Percentiles rank a stretch among this genome's conserved stretches.
These are phyloP conservation scores for Tillandsia leiboldiana DNA, from an alignment of 176 grass and related monocot species.

Conservation along the genomic window DNA sequence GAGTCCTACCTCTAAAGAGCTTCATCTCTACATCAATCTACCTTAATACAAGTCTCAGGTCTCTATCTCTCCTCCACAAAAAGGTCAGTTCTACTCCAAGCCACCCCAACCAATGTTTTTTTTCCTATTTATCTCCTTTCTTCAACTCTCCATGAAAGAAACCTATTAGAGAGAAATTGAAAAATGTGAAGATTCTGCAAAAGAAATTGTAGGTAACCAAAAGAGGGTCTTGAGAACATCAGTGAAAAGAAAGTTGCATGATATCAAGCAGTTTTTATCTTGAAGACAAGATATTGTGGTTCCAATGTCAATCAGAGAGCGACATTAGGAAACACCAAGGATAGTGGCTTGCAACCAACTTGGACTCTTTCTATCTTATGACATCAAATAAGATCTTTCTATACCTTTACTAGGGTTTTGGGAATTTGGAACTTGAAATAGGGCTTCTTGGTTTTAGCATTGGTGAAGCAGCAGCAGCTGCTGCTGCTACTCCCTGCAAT, in stretches of 20 bases:
- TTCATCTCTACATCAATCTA: slow-evolving; percentile 40
- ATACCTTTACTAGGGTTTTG: neutral
- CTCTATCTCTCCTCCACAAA: slow-evolving; percentile 34
- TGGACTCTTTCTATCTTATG: neutral
- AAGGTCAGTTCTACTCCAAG: slow-evolving; percentile 50
- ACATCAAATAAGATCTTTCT: slow-evolving; percentile 2
- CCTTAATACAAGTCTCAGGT: slow-evolving; percentile 28
- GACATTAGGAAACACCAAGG: slow-evolving; percentile 4
- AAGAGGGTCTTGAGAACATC: neutral
- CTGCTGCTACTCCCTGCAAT: neutral
- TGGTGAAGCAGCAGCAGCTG: neutral
- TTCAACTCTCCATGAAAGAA: slow-evolving; percentile 8
- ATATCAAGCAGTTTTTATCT: slow-evolving; percentile 2
- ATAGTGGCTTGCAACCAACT: slow-evolving; percentile 5
- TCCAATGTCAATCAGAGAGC: slow-evolving; percentile 6
- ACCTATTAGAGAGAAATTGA: neutral
- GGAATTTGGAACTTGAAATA: neutral
- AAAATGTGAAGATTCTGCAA: neutral
- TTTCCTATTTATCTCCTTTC: neutral
- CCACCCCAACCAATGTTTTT: slow-evolving; percentile 30
- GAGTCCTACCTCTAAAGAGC: slow-evolving; percentile 24
- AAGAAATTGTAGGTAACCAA: neutral
- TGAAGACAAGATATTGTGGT: neutral
- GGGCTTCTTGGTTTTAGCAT: neutral
- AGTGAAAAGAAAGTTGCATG: neutral